These are phyloP conservation scores for Entelexis sorbosivorans DNA, from an alignment of 1,139 yeast genomes.

Conservation along the genomic window DNA sequence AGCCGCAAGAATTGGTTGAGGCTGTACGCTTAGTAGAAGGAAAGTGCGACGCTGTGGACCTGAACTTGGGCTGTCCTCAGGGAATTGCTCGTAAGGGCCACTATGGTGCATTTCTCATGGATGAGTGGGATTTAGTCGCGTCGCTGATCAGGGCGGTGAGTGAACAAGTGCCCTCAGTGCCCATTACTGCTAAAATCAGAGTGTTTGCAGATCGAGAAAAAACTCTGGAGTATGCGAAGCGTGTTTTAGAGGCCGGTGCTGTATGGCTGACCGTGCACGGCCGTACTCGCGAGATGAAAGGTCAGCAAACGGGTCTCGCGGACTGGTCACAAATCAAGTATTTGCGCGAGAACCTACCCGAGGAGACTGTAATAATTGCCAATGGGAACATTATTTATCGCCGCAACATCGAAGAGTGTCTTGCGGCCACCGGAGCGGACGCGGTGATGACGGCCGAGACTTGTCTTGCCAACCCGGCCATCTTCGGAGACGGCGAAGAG, in stretches of 20 bases:
- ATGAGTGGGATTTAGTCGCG: constrained; percentile 82
- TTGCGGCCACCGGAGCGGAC: constrained; percentile 55
- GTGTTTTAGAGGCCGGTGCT: constrained; percentile 92
- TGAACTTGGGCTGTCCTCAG: constrained; percentile 95
- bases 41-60: constrained; percentile 88
- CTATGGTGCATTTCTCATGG: constrained; percentile 94
- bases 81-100: constrained; percentile 92
- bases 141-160: constrained; percentile 63
- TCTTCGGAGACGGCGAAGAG: constrained; percentile 49
- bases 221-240: constrained; percentile 74
- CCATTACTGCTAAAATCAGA: constrained; percentile 93
- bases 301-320: constrained; percentile 89
- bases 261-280: constrained; percentile 93
- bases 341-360: constrained; percentile 67
- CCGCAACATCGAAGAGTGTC: constrained; percentile 62
- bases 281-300: constrained; percentile 93
- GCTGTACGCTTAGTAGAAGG: constrained; percentile 77
- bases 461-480: constrained; percentile 84
- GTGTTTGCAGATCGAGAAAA: constrained; percentile 79
- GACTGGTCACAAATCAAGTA: constrained; percentile 76
- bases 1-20: constrained; percentile 66
- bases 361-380: constrained; percentile 78
- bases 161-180: constrained; percentile 55
- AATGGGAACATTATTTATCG: constrained; percentile 88
- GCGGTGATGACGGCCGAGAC: constrained; percentile 99